Percentiles rank a stretch among this genome's conserved stretches.
Evolutionary conservation across 2,329 filamentous ascomycete genomes (phyloP).

Genomic region (Cladosporium phlei): DNA sequence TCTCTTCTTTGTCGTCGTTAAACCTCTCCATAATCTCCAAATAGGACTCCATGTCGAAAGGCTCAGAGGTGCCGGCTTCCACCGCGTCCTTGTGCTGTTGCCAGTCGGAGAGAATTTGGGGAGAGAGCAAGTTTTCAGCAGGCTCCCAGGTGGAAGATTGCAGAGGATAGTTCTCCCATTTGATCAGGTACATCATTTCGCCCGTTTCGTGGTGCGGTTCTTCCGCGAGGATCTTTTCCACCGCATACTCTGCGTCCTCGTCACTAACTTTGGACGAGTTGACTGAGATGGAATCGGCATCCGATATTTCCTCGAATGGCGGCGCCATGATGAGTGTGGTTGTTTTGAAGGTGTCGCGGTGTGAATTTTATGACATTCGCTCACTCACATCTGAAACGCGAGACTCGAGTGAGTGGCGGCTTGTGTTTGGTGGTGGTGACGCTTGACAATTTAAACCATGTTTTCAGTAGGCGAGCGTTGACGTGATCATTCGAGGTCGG

Average conservation of each 20-base stretch:
- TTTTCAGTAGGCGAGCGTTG: no score
- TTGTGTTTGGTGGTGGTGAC: no score
- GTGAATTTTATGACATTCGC: no score
- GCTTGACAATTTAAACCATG: no score
- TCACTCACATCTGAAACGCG: no score
- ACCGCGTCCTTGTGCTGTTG: constrained; percentile 15
- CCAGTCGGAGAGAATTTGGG: constrained; percentile 22
- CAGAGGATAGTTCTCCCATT: constrained; percentile 31
- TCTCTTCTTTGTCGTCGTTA: constrained; percentile 14
- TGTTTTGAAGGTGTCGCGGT: no score
- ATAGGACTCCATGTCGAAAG: constrained; percentile 24
- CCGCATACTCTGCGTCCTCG: constrained; percentile 22
- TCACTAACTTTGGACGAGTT: constrained; percentile 24
- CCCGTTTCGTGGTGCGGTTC: constrained; percentile 11
- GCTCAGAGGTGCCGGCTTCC: neutral
- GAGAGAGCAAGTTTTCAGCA: constrained; percentile 15
- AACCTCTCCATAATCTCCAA: constrained; percentile 15
- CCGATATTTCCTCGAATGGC: constrained; percentile 20
- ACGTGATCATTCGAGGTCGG: no score
- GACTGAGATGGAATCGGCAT: constrained; percentile 26
- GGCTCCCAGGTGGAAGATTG: constrained; percentile 29
- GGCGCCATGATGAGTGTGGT: constrained; percentile 1
- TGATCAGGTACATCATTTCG: constrained; percentile 23
- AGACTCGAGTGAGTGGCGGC: no score
- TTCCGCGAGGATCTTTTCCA: constrained; percentile 30